Percentiles rank a stretch among this genome's conserved stretches.
Evolutionary conservation across 345 rosid species (phyloP).

Genomic region (Brassica carinata): DNA sequence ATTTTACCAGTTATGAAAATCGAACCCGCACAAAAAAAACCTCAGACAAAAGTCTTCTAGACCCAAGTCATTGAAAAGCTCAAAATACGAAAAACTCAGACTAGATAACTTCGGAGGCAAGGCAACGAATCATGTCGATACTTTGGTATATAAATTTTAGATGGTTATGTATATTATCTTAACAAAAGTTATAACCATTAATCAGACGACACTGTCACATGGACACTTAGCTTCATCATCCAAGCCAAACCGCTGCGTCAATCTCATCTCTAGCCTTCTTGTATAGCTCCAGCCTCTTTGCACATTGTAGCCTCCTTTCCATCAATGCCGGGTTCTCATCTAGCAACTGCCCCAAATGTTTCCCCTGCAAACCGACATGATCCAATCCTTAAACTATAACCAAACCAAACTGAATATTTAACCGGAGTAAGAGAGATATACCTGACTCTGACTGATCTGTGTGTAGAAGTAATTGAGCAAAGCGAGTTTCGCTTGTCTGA

Average conservation of each 20-base stretch:
- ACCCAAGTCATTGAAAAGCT: too few relatives aligned
- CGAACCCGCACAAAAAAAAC: too few relatives aligned
- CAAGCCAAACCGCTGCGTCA: constrained; percentile 54
- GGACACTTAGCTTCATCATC: constrained; percentile 25
- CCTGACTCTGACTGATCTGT: constrained; percentile 67
- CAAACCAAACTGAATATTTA: background rate
- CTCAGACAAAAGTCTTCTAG: too few relatives aligned
- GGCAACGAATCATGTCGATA: background rate
- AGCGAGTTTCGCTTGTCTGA: constrained; percentile 67
- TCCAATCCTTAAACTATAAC: constrained; percentile 8
- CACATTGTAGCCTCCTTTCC: constrained; percentile 68
- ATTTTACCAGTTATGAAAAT: too few relatives aligned
- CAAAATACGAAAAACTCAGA: too few relatives aligned
- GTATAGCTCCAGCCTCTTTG: constrained; percentile 68
- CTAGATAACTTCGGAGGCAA: background rate
- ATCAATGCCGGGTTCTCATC: constrained; percentile 66
- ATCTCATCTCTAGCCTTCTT: constrained; percentile 76
- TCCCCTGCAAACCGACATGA: constrained; percentile 34
- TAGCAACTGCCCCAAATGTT: constrained; percentile 52
- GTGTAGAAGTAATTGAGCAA: constrained; percentile 66
- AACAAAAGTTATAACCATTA: background rate
- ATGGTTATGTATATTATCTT: background rate
- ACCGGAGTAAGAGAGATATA: constrained; percentile 11
- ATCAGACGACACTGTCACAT: background rate
- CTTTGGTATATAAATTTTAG: background rate